These are phyloP conservation scores for Eutrema japonicum DNA, from an alignment of 345 rosid genomes.

Conservation along the genomic window DNA sequence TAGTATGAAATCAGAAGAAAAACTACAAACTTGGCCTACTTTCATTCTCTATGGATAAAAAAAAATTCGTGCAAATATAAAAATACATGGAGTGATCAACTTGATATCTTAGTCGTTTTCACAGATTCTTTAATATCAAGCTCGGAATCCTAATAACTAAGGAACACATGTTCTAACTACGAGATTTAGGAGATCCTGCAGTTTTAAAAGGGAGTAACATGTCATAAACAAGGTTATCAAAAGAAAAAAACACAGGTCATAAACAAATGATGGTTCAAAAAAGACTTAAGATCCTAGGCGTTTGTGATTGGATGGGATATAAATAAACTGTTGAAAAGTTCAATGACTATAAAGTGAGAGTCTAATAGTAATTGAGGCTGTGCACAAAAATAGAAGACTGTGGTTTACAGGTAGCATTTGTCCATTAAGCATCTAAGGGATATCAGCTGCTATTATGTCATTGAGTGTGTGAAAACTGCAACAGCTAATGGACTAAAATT, in stretches of 20 bases:
- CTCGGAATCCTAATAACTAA: constrained; percentile 17
- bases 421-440: constrained; percentile 3
- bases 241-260: neutral
- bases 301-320: constrained; percentile 28
- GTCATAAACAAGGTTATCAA: neutral
- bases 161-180: constrained; percentile 26
- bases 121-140: constrained; percentile 17
- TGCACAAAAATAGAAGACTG: constrained; percentile 18
- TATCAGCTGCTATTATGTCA: neutral
- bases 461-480: neutral
- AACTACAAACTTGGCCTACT: constrained; percentile 1
- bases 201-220: constrained; percentile 16
- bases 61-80: neutral
- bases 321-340: constrained; percentile 4
- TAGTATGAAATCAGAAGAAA: neutral
- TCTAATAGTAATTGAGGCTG: constrained; percentile 6
- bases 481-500: neutral
- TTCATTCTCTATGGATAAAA: constrained; percentile 4
- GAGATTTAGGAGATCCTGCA: constrained; percentile 34
- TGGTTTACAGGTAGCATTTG: constrained; percentile 31
- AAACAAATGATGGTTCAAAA: constrained; percentile 14
- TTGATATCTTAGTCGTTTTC: constrained; percentile 22
- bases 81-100: constrained; percentile 8
- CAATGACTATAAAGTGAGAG: neutral
- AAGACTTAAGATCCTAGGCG: constrained; percentile 29